phyloP scores from a whole-genome alignment of 2,329 filamentous ascomycete species.

The Penicillium sp. region DNA sequence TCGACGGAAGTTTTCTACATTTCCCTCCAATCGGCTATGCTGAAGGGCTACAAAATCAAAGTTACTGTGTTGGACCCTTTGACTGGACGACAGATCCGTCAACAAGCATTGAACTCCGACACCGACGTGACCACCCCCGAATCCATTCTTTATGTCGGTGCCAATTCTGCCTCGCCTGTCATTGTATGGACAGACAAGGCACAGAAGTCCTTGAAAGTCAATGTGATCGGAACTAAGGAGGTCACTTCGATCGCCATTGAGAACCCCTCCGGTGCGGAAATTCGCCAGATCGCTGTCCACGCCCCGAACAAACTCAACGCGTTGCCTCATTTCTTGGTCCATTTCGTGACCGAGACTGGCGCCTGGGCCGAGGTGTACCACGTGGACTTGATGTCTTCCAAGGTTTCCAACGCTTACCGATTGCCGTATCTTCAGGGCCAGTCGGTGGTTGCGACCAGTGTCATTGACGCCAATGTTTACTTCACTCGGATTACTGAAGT shows the following conservation, averaged over 20 bases:
- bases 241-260: conserved; percentile 41
- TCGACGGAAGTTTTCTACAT: conserved; percentile 72
- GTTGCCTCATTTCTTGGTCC: conserved; percentile 79
- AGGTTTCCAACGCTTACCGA: conserved; percentile 75
- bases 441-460: conserved; percentile 78
- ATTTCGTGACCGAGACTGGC: conserved; percentile 68
- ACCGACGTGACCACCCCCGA: conserved; percentile 60
- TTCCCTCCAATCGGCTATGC: conserved; percentile 65
- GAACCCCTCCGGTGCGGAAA: conserved; percentile 41
- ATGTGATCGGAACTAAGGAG: conserved; percentile 46
- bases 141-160: conserved; percentile 43
- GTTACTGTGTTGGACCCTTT: conserved; percentile 71
- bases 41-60: conserved; percentile 73
- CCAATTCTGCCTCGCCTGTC: conserved; percentile 44
- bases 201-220: conserved; percentile 47
- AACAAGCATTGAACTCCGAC: conserved; percentile 72
- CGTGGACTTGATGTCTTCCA: conserved; percentile 69
- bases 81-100: conserved; percentile 71
- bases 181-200: conserved; percentile 49
- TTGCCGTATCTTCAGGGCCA: conserved; percentile 69
- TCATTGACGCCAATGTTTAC: conserved; percentile 77
- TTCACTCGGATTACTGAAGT: conserved; percentile 79
- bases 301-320: conserved; percentile 72
- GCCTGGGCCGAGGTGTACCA: conserved; percentile 88
- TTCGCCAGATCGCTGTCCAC: conserved; percentile 66